Evolutionary conservation across 179 eudicot species (phyloP), one percentile per base, ranked within the genome.

Genomic region (Silene coronaria): DNA sequence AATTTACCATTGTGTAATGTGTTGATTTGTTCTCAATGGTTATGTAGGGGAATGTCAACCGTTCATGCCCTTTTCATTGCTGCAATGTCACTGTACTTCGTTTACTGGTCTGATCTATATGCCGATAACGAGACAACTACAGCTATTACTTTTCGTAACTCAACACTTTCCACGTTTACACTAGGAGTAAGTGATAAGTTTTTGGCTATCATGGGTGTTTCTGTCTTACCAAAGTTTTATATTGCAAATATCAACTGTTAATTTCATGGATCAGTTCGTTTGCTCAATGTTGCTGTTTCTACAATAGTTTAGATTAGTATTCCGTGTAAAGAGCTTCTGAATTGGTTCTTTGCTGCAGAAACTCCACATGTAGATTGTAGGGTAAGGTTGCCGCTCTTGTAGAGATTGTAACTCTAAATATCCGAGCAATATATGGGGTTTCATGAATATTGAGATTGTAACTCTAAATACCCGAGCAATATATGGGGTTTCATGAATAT

Each of bases 31-130:
- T 16, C 11, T 53, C 24, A 4, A 53, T 53, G 58, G 58, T 14
- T 53, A 6, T 80, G 85, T 84, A 85, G 88, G 7, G 88, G 86
- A 45, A 85, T 85, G 65, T 85, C 88, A 28, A 82, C 88, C 4
- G 83, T 80, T 70, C 88, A 85, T 73, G 88, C 88, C 28, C 74
- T 85, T 64, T 85, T 72, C 75, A 85, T 85, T 26, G 88, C 82
- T 6, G 82, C 88, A 58, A 77, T 82, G 85, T 85, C 88, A 3
- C 76, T 85, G 70, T 85, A 82, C 82, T 85, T 85, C 53, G 88
- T 85, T 21, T 85, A 73, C 79, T 82, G 88, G 86, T 82, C 88
- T 48, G 84, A 80, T 70, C 79, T 85, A 19, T 85, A 75, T 61
- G 84, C 79, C 42, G 88, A 85, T 75, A 53, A 65, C 36, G 84